Evolutionary conservation across 495 filamentous ascomycete genomes (phyloP).

Genomic region (Niebla homalea): DNA sequence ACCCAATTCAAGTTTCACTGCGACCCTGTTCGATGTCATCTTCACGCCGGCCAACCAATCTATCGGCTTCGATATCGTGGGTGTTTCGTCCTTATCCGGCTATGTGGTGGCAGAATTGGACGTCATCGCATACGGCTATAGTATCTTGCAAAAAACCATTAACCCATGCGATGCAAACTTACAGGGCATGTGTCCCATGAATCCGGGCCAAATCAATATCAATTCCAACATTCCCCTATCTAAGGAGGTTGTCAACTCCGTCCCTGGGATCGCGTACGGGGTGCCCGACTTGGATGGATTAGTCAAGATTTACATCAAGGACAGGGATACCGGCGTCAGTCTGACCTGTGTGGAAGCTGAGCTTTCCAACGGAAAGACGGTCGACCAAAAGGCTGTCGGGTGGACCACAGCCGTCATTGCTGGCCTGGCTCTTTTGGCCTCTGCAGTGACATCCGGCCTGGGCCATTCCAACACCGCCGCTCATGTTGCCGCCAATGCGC

Average conservation of each 20-base stretch:
- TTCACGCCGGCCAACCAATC: conserved; percentile 67
- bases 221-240: conserved; percentile 46
- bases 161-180: conserved; percentile 64
- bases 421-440: conserved; percentile 67
- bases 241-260: conserved; percentile 39
- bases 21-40: conserved; percentile 66
- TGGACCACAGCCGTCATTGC: conserved; percentile 84
- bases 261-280: conserved; percentile 76
- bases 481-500: conserved; percentile 83
- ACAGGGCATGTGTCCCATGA: conserved; percentile 85
- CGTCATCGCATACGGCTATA: conserved; percentile 72
- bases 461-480: conserved; percentile 94
- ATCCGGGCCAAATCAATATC: conserved; percentile 65
- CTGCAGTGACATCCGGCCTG: conserved; percentile 67
- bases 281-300: conserved; percentile 90
- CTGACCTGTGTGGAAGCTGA: conserved; percentile 82
- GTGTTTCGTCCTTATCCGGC: conserved; percentile 72
- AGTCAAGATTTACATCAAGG: conserved; percentile 68
- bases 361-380: conserved; percentile 87
- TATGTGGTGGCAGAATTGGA: conserved; percentile 68
- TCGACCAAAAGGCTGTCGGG: conserved; percentile 75
- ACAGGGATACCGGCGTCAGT: conserved; percentile 40
- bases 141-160: conserved; percentile 46
- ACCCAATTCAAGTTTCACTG: conserved; percentile 65
- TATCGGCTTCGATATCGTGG: conserved; percentile 62